These are phyloP conservation scores for Fusarium pininemorale DNA, from an alignment of 2,329 filamentous ascomycete genomes.

Conservation along the genomic window DNA sequence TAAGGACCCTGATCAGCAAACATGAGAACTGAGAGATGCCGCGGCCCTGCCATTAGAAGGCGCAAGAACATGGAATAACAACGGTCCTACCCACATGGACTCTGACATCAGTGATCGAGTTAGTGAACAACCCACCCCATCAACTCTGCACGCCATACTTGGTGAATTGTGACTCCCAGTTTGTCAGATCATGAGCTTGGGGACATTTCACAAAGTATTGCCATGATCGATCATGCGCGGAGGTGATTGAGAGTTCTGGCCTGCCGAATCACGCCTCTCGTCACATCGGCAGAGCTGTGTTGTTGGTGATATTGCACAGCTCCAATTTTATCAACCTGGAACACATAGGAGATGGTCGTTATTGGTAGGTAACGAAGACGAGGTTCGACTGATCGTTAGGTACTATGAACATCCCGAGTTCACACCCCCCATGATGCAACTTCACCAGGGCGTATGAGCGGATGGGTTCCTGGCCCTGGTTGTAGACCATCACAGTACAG, in stretches of 20 bases:
- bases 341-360: neutral
- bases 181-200: neutral
- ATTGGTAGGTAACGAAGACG: neutral
- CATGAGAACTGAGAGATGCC: neutral
- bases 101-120: neutral
- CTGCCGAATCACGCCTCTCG: neutral
- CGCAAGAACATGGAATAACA: neutral
- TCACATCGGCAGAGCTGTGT: neutral
- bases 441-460: neutral
- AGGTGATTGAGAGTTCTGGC: neutral
- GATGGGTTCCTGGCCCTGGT: neutral
- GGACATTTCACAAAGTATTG: neutral
- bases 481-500: neutral
- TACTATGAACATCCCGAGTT: neutral
- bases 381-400: neutral
- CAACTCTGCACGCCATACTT: neutral
- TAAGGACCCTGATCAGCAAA: too few relatives aligned
- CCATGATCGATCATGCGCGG: too few relatives aligned
- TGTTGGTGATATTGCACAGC: neutral
- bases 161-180: neutral
- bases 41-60: neutral
- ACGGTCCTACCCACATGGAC: too few relatives aligned
- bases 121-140: neutral
- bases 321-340: neutral
- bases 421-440: neutral